phyloP scores from a whole-genome alignment of 2,329 filamentous ascomycete species.

The Chalaropsis ovoidea region DNA sequence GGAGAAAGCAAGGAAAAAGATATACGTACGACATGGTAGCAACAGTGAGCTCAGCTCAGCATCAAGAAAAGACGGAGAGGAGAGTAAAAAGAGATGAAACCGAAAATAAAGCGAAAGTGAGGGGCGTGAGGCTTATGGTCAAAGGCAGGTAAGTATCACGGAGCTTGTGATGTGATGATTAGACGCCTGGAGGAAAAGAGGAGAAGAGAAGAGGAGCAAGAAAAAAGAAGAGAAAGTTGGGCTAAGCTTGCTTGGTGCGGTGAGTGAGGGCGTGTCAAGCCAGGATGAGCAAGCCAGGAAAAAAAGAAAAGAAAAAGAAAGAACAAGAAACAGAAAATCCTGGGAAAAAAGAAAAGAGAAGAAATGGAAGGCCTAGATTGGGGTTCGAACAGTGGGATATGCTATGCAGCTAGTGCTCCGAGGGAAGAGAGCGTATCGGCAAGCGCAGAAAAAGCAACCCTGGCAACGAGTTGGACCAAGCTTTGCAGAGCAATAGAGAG shows the following conservation, averaged over 20 bases:
- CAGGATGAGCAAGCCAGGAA: neutral
- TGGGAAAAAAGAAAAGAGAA: neutral
- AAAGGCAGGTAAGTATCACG: neutral
- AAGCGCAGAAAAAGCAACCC: neutral
- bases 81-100: neutral
- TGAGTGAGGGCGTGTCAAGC: constrained; percentile 7
- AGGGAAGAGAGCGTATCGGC: too few relatives aligned
- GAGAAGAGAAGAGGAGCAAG: constrained; percentile 9
- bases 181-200: constrained; percentile 5
- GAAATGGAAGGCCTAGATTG: constrained; percentile 3
- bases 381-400: constrained; percentile 7
- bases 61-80: constrained; percentile 2
- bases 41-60: neutral
- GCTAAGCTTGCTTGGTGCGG: constrained; percentile 4
- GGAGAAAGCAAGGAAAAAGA: neutral
- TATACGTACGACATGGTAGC: constrained; percentile 15
- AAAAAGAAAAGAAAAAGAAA: neutral
- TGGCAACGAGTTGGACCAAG: too few relatives aligned
- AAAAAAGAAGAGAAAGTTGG: constrained; percentile 12
- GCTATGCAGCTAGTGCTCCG: constrained; percentile 9
- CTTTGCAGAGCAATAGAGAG: too few relatives aligned
- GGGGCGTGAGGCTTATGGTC: neutral
- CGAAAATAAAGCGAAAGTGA: neutral
- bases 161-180: neutral
- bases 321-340: neutral